Conservation (phyloP, 129 eudicot genomes). For the Centaurea solstitialis region DNA sequence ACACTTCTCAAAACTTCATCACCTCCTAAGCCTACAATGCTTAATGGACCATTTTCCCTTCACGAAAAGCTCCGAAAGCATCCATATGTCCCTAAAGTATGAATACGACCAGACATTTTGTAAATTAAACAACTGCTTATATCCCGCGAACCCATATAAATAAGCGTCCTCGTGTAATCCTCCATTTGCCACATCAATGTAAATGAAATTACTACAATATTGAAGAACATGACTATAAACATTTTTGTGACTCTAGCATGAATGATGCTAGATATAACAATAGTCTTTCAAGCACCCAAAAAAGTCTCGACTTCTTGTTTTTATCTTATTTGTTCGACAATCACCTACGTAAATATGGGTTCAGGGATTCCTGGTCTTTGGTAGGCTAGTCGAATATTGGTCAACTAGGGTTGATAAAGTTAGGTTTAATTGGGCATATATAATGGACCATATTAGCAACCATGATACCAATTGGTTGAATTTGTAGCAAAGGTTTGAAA, state of each 20-base stretch:
- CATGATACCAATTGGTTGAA: background rate
- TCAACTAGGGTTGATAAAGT: slow-evolving; percentile 14
- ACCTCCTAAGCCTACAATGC: background rate
- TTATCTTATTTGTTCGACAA: background rate
- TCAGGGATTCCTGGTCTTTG: background rate
- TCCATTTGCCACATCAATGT: background rate
- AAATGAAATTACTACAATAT: background rate
- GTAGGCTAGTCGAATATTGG: background rate
- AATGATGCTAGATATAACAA: background rate
- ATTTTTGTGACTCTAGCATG: background rate
- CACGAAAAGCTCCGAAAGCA: slow-evolving; percentile 3
- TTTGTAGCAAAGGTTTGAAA: slow-evolving; percentile 13
- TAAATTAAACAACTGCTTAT: slow-evolving; percentile 22
- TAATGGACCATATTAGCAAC: slow-evolving; percentile 15
- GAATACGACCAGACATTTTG: background rate
- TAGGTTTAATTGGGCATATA: slow-evolving; percentile 8
- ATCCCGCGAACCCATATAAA: slow-evolving; percentile 34
- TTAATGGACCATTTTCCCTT: background rate
- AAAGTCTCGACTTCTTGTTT: slow-evolving; percentile 3
- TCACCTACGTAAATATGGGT: background rate
- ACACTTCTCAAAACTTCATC: background rate
- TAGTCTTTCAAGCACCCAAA: slow-evolving; percentile 9
- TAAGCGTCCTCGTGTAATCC: background rate
- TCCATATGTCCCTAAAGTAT: background rate
- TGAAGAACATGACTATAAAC: background rate